Conservation (phyloP, 768 basidiomycete genomes). For the Rhodotorula toruloides region DNA sequence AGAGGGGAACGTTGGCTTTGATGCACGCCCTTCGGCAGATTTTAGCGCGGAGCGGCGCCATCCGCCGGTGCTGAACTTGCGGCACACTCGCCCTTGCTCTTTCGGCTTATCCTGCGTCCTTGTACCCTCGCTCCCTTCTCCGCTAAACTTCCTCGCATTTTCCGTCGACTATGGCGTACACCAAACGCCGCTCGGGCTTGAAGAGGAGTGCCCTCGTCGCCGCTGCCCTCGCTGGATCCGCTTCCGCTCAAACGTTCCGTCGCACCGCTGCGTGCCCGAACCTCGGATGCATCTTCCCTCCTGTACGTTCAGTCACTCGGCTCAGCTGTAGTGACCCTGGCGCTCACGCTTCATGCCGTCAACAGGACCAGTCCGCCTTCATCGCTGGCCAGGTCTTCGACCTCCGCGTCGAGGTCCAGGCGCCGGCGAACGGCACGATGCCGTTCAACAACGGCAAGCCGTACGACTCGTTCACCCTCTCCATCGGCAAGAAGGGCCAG, state of each 20-base stretch:
- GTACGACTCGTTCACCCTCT: constrained; percentile 43
- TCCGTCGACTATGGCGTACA: too few relatives aligned
- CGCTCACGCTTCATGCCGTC: neutral
- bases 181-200: too few relatives aligned
- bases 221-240: neutral
- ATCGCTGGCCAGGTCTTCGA: constrained; percentile 43
- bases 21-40: too few relatives aligned
- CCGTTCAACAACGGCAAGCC: constrained; percentile 47
- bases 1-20: too few relatives aligned
- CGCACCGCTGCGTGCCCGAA: constrained; percentile 28
- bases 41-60: too few relatives aligned
- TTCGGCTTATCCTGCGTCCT: too few relatives aligned
- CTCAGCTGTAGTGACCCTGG: neutral
- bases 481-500: constrained; percentile 43
- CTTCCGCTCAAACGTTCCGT: constrained; percentile 32
- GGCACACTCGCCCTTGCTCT: too few relatives aligned
- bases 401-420: constrained; percentile 47
- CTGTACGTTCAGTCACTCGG: constrained; percentile 13
- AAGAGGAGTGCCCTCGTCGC: neutral
- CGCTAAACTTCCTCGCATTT: too few relatives aligned
- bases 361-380: constrained; percentile 28
- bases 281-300: constrained; percentile 40
- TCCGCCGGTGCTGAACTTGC: too few relatives aligned
- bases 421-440: constrained; percentile 48
- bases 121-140: too few relatives aligned